Base-by-base conservation (phyloP, 2,329 filamentous ascomycete genomes). In the Apiospora pterosperma region DNA sequence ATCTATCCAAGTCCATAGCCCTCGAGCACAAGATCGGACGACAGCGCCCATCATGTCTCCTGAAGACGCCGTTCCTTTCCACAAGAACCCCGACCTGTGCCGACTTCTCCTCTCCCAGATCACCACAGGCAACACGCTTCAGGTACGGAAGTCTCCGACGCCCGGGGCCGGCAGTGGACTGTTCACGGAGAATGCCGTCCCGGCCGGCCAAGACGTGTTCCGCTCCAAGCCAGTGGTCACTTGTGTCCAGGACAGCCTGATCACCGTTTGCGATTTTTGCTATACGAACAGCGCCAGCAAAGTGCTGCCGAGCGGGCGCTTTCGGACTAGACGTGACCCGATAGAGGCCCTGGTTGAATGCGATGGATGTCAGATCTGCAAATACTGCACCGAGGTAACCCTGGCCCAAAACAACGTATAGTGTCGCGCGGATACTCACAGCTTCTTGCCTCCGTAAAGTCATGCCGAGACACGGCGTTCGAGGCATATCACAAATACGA, bases 381-480 rank as follows among this genome's bases (percentile, higher is more conserved):
- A 58, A 14, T 63, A 63, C 28, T 63, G 61, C 34, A 38, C 61
- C 48, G 42, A 63, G 61, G 61, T 63, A 55, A 34, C n/a, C 41
- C n/a, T 21, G 16, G 7, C 48, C 48, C 48, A 55, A 12, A 60
- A 38, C 38, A 31, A 12, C 39, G 11, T 23, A 21, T 41, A 11
- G 11, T 34, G 48, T 34, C 6, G 19, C 48, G 48, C 48, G 7
- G 25, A 34, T 55, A 19, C 48, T 55, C 48, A 55, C 48, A 34
- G 8, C 48, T 11, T 52, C 44, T 52, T 55, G 28, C 28, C 48
- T 12, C 48, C 36, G 34, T 10, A 39, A 60, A 76, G 73, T 36
- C 67, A 21, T 77, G 76, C 62, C 74, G 76, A 55, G 65, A 66
- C 42, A 65, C 65, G 14, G 74, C 74, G 0, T 76, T 74, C 74